phyloP scores from a whole-genome alignment of 495 filamentous ascomycete genomes.

The Neurospora sublineolata region DNA sequence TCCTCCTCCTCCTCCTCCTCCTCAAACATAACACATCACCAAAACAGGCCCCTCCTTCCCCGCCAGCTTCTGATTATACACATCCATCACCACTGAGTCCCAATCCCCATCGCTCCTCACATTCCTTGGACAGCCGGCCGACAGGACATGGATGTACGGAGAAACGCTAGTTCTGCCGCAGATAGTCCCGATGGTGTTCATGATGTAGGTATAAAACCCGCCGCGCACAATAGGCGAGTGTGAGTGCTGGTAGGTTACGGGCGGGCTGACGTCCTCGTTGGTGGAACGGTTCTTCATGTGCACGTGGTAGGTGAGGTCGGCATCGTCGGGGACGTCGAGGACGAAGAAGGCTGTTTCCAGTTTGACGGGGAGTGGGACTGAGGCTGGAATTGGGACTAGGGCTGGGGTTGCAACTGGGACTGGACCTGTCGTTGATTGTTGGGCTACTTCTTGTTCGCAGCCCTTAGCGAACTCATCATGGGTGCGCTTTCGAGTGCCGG shows the following conservation, averaged over 20 bases:
- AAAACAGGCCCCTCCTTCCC: not conserved
- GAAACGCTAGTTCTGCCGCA: not conserved
- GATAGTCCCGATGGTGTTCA: not conserved
- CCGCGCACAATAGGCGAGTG: not conserved
- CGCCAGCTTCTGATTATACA: not conserved
- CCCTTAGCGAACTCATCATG: not conserved
- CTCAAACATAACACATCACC: not conserved
- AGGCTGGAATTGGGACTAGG: not conserved
- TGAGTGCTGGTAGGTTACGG: not conserved
- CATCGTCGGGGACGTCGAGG: not conserved
- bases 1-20: too few relatives aligned
- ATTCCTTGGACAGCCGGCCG: not conserved
- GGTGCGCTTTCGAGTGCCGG: not conserved
- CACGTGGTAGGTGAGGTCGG: constrained; percentile 2
- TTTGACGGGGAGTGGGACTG: not conserved
- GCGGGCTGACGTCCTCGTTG: not conserved
- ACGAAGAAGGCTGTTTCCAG: not conserved
- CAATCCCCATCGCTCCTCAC: not conserved
- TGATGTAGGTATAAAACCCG: not conserved
- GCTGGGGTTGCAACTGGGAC: not conserved
- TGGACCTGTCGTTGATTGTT: not conserved
- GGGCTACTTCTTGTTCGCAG: not conserved
- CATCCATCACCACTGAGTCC: not conserved
- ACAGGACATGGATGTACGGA: not conserved
- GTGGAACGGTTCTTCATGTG: not conserved